Percentiles rank a stretch among this genome's conserved stretches.
Conservation (phyloP, 1,139 yeast genomes). For the Taphrina flavorubra region DNA sequence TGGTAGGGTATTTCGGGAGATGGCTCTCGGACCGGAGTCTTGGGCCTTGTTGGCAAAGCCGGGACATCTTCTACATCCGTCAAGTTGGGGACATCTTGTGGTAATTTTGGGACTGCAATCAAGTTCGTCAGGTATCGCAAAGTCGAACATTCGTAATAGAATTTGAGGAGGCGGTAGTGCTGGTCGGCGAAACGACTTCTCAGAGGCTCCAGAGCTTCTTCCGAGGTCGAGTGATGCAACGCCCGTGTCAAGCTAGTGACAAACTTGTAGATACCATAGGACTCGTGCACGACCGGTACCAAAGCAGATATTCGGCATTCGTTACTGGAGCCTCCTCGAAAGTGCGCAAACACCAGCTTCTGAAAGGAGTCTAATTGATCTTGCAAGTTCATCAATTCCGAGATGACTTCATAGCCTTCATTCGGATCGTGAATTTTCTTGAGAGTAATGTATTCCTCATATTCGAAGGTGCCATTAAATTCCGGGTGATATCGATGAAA, state of each 20-base stretch:
- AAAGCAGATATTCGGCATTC: slow-evolving; percentile 86
- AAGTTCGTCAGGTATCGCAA: slow-evolving; percentile 81
- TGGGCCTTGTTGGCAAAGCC: slow-evolving; percentile 57
- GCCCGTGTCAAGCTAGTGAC: slow-evolving; percentile 90
- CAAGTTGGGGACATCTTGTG: slow-evolving; percentile 71
- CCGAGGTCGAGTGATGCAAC: slow-evolving; percentile 69
- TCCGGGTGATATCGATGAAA: slow-evolving; percentile 87
- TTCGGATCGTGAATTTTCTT: slow-evolving; percentile 91
- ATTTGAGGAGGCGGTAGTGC: slow-evolving; percentile 77
- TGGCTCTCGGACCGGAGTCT: slow-evolving; percentile 54
- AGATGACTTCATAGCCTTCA: slow-evolving; percentile 83
- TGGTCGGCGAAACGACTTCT: slow-evolving; percentile 77
- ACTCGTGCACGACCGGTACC: slow-evolving; percentile 90
- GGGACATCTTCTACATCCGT: slow-evolving; percentile 58
- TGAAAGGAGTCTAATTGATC: slow-evolving; percentile 83
- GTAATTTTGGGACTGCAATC: slow-evolving; percentile 83
- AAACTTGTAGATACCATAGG: slow-evolving; percentile 90
- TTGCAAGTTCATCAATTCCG: slow-evolving; percentile 85
- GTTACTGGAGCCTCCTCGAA: slow-evolving; percentile 67
- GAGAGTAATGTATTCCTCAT: slow-evolving; percentile 89
- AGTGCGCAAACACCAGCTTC: slow-evolving; percentile 74
- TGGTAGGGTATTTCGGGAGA: slow-evolving; percentile 49
- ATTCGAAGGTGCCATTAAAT: slow-evolving; percentile 93
- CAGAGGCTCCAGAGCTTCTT: slow-evolving; percentile 77
- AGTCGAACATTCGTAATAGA: slow-evolving; percentile 88